Evolutionary conservation across 2,329 filamentous ascomycete genomes (phyloP), one percentile per base, ranked within the genome.

Genomic region (Cytospora paraplurivora): DNA sequence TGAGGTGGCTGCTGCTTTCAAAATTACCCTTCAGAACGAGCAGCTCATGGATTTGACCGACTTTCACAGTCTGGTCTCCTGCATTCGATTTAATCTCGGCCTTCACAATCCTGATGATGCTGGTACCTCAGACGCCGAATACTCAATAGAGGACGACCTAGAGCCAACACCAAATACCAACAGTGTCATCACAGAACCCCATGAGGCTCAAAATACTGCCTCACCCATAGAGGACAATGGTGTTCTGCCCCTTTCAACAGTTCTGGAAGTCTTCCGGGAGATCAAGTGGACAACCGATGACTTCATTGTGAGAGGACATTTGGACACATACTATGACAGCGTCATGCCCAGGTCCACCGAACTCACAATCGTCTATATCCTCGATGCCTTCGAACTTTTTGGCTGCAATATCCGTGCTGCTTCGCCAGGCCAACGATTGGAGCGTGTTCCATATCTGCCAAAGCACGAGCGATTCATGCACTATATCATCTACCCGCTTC

Each of bases 1-100:
- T 1, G 81, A 82, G 58, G 66, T 81, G 4, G 76, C 79, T 53
- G 59, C 62, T 2, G 66, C 67, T 0, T 80, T 82, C 63, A 71
- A 75, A 3, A 72, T 71, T 52, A 72, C 59, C 52, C 55, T 67
- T 35, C 54, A 33, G 21, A 53, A 44, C 8, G 58, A 15, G 13
- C 61, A 62, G 12, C 37, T 55, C n/a, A 54, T 56, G 21, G 41
- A 17, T 11, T 53, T 38, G 3, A 33, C 44, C 33, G 49, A 57
- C 17, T 38, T 62, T 7, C 53, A 13, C 33, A 19, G 44, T 5
- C 49, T 65, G n/a, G 21, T 62, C 17, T n/a, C 21, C 12, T 58
- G 63, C 38, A 17, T 55, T 11, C 17, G 32, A 33, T 35, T 33
- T 13, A 50, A 38, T 15, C 8, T 62, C 10, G 32, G 27, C 1